Evolutionary conservation across 352 stramenopile species (phyloP), one percentile per base, ranked within the genome.

Genomic region (Phytophthora sansomeana): DNA sequence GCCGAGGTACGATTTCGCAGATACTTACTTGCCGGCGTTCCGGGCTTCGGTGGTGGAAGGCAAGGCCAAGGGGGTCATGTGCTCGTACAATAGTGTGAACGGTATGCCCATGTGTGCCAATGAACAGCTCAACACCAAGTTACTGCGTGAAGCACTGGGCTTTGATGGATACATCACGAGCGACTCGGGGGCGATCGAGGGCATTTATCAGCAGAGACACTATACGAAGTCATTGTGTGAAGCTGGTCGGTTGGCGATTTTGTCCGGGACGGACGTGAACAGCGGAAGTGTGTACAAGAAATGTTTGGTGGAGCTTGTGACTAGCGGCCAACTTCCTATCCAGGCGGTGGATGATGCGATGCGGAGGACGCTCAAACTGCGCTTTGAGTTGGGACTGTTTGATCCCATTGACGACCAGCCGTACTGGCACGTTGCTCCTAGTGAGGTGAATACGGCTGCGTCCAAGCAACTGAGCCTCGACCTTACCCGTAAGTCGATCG

Each of bases 91-190:
- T 66, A 88, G 86, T 36, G 67, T 99, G 4, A 98, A 99, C 66
- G 94, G 95, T 16, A 74, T 98, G 32, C 97, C 97, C 4, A 89
- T 94, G 62, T 99, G 97, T 69, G 87, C 92, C 3, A 97, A 98
- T 67, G 53, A 81, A 10, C 70, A 80, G 21, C 76, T 98, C 14
- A 78, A 77, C 47, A 87, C 83, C 10, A 70, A 83, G 13, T 52
- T 95, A 13, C 62, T 98, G 26, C 77, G 96, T 14, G 69, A 89
- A 3, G 57, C 70, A 16, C 93, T 96, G 66, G 80, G 83, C 9
- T 98, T 98, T 62, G 78, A 98, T 39, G 96, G 92, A n/a, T 98
- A 98, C 73, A 87, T 99, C 56, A 97, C 95, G n/a, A 96, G 88
- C 41, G 97, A 99, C 75, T 98, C 92, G 16, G 93, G 91, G 4